Percentiles rank a stretch among this genome's conserved stretches.
phyloP scores from a whole-genome alignment of 805 yeast species.

The Barnettozyma populi region DNA sequence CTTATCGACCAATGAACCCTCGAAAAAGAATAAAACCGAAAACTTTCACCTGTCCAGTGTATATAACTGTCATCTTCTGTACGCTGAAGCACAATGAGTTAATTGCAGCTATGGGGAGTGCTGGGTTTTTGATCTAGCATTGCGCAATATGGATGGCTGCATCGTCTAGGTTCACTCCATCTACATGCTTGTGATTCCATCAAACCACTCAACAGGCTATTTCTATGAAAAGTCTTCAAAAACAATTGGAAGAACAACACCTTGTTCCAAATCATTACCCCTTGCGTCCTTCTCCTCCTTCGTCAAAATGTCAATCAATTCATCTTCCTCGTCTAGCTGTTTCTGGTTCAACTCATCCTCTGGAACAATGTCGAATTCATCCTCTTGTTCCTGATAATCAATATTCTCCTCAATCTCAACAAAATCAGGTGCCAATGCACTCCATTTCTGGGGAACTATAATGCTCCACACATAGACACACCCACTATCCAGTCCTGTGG shows the following conservation, averaged over 20 bases:
- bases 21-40: too few relatives aligned
- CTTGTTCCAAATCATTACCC: slow-evolving; percentile 52
- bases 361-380: slow-evolving; percentile 79
- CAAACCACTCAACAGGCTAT: too few relatives aligned
- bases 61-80: too few relatives aligned
- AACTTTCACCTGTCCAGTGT: too few relatives aligned
- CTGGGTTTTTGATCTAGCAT: too few relatives aligned
- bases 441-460: slow-evolving; percentile 87
- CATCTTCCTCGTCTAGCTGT: slow-evolving; percentile 59
- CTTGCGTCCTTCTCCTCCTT: slow-evolving; percentile 65
- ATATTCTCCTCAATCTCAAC: slow-evolving; percentile 91
- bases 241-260: slow-evolving; percentile 56
- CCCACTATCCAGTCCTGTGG: slow-evolving; percentile 85
- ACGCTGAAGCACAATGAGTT: too few relatives aligned
- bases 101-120: too few relatives aligned
- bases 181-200: too few relatives aligned
- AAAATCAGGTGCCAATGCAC: slow-evolving; percentile 94
- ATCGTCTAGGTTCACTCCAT: too few relatives aligned
- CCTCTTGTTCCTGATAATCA: slow-evolving; percentile 82
- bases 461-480: slow-evolving; percentile 77
- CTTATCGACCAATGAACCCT: too few relatives aligned
- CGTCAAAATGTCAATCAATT: slow-evolving; percentile 60
- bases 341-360: slow-evolving; percentile 60
- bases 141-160: too few relatives aligned
- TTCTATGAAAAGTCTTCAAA: slow-evolving; percentile 28